Percentiles rank a stretch among this genome's conserved stretches.
phyloP scores from a whole-genome alignment of 2,329 filamentous ascomycete species.

The Aphanocladium album region DNA sequence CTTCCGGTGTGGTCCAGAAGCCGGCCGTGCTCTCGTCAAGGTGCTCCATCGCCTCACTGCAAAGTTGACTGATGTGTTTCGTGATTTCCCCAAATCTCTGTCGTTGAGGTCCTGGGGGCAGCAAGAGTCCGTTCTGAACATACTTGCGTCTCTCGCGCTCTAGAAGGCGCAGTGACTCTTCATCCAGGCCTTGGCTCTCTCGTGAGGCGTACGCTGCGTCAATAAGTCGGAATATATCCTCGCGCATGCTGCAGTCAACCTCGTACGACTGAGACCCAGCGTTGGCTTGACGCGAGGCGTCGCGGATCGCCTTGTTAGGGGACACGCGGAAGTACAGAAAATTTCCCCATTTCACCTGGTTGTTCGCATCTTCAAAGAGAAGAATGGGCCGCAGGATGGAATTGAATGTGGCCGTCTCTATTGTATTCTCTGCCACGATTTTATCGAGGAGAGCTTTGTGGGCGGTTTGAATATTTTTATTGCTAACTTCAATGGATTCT shows the following conservation, averaged over 20 bases:
- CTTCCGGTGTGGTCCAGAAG: constrained; percentile 68
- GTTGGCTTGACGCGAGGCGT: constrained; percentile 72
- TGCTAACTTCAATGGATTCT: constrained; percentile 61
- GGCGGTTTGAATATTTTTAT: constrained; percentile 59
- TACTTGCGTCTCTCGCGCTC: constrained; percentile 75
- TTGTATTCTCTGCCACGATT: constrained; percentile 55
- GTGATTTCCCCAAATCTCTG: constrained; percentile 85
- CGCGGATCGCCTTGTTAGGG: constrained; percentile 59
- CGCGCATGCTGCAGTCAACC: constrained; percentile 75
- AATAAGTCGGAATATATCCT: constrained; percentile 69
- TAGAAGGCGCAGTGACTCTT: constrained; percentile 64
- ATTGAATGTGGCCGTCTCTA: constrained; percentile 46
- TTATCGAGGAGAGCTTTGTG: constrained; percentile 62
- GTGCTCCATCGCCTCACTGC: constrained; percentile 72
- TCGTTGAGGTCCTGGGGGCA: constrained; percentile 63
- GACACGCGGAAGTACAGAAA: constrained; percentile 79
- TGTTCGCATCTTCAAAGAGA: constrained; percentile 63
- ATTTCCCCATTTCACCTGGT: constrained; percentile 59
- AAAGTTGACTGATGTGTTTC: constrained; percentile 68
- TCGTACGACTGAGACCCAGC: constrained; percentile 70
- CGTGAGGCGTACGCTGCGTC: constrained; percentile 50
- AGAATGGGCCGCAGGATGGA: constrained; percentile 62
- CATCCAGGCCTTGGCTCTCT: constrained; percentile 53
- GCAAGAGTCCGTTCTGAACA: constrained; percentile 67
- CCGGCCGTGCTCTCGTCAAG: constrained; percentile 77